Conservation (phyloP, 345 rosid genomes). For the Reutealis trisperma region DNA sequence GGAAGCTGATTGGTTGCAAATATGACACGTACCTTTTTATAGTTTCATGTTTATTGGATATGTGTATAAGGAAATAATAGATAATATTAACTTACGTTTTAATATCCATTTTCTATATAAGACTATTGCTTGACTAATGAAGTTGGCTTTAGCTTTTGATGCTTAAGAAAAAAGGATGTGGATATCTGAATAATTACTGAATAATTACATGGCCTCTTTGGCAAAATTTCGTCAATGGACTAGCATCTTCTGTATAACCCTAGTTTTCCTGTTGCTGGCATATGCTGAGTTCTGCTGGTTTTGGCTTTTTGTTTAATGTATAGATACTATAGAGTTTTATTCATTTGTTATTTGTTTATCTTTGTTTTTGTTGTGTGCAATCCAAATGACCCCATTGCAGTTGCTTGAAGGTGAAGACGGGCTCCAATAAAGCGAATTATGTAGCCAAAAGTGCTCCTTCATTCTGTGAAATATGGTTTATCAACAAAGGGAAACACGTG, state of each 20-base stretch:
- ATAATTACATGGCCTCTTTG: neutral
- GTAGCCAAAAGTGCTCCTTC: constrained; percentile 49
- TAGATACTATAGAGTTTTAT: neutral
- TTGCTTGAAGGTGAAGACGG: constrained; percentile 51
- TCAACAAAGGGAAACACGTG: constrained; percentile 56
- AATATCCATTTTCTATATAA: neutral
- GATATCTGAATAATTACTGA: neutral
- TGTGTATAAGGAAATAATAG: neutral
- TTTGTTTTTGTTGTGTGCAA: neutral
- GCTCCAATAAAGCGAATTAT: constrained; percentile 52
- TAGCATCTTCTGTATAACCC: neutral
- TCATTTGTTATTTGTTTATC: neutral
- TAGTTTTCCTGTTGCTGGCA: neutral
- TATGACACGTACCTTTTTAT: too few species aligned
- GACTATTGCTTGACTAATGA: neutral
- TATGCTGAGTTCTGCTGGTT: neutral
- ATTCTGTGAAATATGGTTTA: constrained; percentile 65
- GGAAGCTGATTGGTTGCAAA: neutral
- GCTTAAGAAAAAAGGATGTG: neutral
- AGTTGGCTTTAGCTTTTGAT: constrained; percentile 5
- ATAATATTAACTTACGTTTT: neutral
- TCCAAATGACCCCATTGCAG: constrained; percentile 37
- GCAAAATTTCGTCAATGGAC: neutral
- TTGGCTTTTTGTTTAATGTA: neutral
- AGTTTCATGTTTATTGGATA: neutral